A percentile compares a stretch with the other conserved stretches of the same genome.
phyloP scores from a whole-genome alignment of 106 monocot genomes.

The Acanthochlamys bracteata region DNA sequence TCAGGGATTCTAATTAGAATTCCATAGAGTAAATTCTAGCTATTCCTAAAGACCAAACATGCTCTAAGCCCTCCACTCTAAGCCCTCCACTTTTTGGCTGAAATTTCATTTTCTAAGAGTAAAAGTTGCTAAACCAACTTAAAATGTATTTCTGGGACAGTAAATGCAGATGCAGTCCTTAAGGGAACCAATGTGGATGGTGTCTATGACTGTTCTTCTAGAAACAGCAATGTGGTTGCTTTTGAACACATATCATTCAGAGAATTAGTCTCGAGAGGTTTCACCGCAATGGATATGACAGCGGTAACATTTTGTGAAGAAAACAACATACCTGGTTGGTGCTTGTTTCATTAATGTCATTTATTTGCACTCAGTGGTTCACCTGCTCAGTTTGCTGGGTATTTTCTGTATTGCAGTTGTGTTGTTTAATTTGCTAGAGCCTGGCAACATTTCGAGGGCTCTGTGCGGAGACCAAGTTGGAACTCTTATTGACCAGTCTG shows the following conservation, averaged over 20 bases:
- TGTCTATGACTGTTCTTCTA: slow-evolving; percentile 58
- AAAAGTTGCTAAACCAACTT: not conserved
- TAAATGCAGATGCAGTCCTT: slow-evolving; percentile 81
- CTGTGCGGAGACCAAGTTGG: slow-evolving; percentile 94
- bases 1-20: too few species aligned
- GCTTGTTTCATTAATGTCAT: not conserved
- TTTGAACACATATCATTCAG: slow-evolving; percentile 91
- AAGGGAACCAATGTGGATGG: slow-evolving; percentile 70
- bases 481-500: slow-evolving; percentile 70
- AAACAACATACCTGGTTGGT: slow-evolving; percentile 86
- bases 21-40: too few species aligned
- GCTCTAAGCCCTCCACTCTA: too few species aligned
- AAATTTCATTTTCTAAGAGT: not conserved
- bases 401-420: slow-evolving; percentile 48
- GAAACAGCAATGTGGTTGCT: slow-evolving; percentile 26
- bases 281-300: slow-evolving; percentile 75
- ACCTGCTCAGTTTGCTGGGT: not conserved
- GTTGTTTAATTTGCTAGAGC: slow-evolving; percentile 82
- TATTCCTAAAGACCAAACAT: too few species aligned
- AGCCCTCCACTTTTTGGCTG: too few species aligned
- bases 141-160: slow-evolving; percentile 26
- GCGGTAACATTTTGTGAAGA: slow-evolving; percentile 91
- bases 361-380: not conserved
- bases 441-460: slow-evolving; percentile 82
- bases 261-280: slow-evolving; percentile 61